Evolutionary conservation across 192 early-diverging fungal genomes (phyloP), one percentile per base, ranked within the genome.

Genomic region (Coemansia sp.): DNA sequence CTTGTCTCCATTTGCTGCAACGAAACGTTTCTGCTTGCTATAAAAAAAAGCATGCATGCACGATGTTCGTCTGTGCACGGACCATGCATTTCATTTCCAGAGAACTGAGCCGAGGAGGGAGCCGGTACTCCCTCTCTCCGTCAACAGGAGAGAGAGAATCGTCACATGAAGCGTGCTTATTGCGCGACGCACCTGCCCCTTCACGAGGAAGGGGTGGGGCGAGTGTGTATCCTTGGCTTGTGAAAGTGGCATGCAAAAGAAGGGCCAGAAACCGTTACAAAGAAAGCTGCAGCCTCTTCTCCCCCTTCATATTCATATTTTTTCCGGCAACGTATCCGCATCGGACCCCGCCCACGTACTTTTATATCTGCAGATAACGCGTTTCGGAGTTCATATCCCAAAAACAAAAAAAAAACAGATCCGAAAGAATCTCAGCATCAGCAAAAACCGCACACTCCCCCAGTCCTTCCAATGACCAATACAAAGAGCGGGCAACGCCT

Each of bases 401-500:
- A 13, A 39, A 39, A 39, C 2, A 9, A 39, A 31, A 31, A 31
- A 31, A 31, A 31, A 31, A 31, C n/a, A n/a, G n/a, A n/a, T n/a
- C n/a, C n/a, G 39, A 43, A 43, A 43, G 42, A 45, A 45, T 45
- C 40, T 42, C 40, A 0, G 20, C 20, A 9, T 48, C 46, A 50
- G 46, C 16, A 63, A 55, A 61, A 42, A 18, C 3, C n/a, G n/a
- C n/a, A n/a, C n/a, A n/a, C n/a, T n/a, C 61, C 42, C 42, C 7
- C 18, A 45, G 42, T 45, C 39, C 39, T 16, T 13, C 18, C n/a
- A 45, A 20, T 60, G 31, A 11, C 61, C 48, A 45, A 37, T 56
- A 28, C 21, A 34, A 48, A 33, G 7, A 36, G 42, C 21, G 28
- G 18, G 24, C 36, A 56, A 28, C 58, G 68, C 11, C 64, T 76